phyloP scores from a whole-genome alignment of 441 rosid species.

The Viola pubescens region DNA sequence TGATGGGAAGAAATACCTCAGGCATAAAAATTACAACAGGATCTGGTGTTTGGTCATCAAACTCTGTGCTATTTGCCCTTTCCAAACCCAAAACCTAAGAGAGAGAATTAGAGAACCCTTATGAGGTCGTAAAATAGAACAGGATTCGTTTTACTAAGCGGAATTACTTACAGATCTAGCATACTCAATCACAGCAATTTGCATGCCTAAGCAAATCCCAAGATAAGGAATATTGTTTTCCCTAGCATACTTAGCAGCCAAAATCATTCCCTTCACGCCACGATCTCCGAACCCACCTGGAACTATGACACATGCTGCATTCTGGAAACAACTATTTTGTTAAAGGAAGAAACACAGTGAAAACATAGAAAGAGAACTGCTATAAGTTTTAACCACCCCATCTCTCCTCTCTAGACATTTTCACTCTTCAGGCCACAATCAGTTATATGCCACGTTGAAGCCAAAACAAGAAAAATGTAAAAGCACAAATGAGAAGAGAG shows the following conservation, averaged over 20 bases:
- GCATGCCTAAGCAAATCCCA: constrained; percentile 98
- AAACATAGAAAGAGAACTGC: background rate
- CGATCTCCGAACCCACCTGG: constrained; percentile 99
- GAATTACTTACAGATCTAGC: constrained; percentile 55
- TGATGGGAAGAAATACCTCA: constrained; percentile 39
- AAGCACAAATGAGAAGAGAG: background rate
- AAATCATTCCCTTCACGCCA: constrained; percentile 87
- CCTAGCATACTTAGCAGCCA: constrained; percentile 85
- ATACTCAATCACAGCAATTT: constrained; percentile 81
- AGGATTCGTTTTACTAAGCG: background rate
- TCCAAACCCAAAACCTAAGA: constrained; percentile 58
- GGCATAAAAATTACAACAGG: constrained; percentile 94
- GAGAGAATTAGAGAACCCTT: constrained; percentile 9
- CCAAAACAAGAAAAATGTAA: background rate
- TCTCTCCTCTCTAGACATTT: background rate
- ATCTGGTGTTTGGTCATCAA: constrained; percentile 55
- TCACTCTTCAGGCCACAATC: background rate
- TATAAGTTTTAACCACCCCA: background rate
- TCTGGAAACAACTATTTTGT: constrained; percentile 31
- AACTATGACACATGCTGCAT: constrained; percentile 81
- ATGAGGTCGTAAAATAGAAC: constrained; percentile 11
- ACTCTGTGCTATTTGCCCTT: constrained; percentile 86
- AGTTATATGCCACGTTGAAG: background rate
- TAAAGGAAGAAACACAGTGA: background rate
- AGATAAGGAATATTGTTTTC: constrained; percentile 82